Evolutionary conservation across 2,329 filamentous ascomycete genomes (phyloP).

Genomic region (Apiospora rasikravindrae): DNA sequence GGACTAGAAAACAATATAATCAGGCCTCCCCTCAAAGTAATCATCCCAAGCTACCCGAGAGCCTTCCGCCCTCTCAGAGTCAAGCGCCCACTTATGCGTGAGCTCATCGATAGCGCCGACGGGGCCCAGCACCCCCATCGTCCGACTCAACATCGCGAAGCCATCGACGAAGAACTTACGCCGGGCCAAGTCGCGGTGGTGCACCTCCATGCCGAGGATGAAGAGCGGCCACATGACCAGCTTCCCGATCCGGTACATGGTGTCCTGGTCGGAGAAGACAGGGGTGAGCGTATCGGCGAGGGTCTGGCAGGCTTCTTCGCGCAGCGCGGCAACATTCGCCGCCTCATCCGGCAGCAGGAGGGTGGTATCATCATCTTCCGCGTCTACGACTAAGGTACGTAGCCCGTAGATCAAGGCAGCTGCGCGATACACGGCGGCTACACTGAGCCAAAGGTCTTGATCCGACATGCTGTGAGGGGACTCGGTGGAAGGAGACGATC

Average conservation of each 20-base stretch:
- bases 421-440: constrained; percentile 22
- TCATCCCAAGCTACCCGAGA: constrained; percentile 20
- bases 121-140: constrained; percentile 20
- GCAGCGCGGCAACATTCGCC: constrained; percentile 5
- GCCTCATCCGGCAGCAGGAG: not conserved
- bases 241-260: constrained; percentile 24
- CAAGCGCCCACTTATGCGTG: constrained; percentile 20
- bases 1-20: constrained; percentile 23
- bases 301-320: not conserved
- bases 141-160: constrained; percentile 21
- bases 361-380: not conserved
- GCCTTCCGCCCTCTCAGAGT: not conserved
- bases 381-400: constrained; percentile 22
- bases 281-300: constrained; percentile 12
- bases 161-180: constrained; percentile 17
- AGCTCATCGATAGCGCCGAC: constrained; percentile 20
- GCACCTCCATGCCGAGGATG: constrained; percentile 23
- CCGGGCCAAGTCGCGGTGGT: constrained; percentile 1
- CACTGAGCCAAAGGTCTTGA: constrained; percentile 19
- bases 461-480: not conserved
- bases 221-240: constrained; percentile 25
- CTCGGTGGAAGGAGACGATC: constrained; percentile 15
- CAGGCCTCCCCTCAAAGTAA: constrained; percentile 23
- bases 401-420: constrained; percentile 21
- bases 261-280: constrained; percentile 21